Conservation (phyloP, 257 asterid species). For the Nicotiana obtusifolia region DNA sequence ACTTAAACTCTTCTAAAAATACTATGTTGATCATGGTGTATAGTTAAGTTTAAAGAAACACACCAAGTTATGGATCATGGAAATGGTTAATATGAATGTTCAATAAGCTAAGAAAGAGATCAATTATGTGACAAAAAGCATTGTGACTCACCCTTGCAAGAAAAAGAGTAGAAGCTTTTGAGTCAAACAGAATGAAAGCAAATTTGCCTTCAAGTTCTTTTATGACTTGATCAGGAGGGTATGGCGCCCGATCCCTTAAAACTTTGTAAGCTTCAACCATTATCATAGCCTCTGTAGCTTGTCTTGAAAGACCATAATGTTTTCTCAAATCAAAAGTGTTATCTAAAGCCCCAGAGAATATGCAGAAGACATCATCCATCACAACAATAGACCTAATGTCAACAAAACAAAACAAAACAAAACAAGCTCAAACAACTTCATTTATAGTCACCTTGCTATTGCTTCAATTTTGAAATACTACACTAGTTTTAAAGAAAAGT, state of each 20-base stretch:
- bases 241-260: conserved; percentile 60
- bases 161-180: conserved; percentile 43
- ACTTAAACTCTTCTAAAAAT: neutral
- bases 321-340: conserved; percentile 44
- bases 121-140: neutral
- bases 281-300: conserved; percentile 54
- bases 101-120: neutral
- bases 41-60: neutral
- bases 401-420: neutral
- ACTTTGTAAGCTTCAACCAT: conserved; percentile 54
- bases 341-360: conserved; percentile 47
- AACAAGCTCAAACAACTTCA: neutral
- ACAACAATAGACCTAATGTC: conserved; percentile 44
- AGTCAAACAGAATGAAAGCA: conserved; percentile 55
- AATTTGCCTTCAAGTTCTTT: conserved; percentile 58
- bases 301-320: conserved; percentile 54
- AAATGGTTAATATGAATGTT: neutral
- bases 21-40: neutral
- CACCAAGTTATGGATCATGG: neutral
- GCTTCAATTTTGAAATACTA: neutral
- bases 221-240: conserved; percentile 64
- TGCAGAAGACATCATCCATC: conserved; percentile 67
- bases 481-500: neutral
- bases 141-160: conserved; percentile 44
- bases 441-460: neutral